Percentiles rank a stretch among this genome's conserved stretches.
Evolutionary conservation across 441 rosid genomes (phyloP).

Genomic region (Brassica hybrid): DNA sequence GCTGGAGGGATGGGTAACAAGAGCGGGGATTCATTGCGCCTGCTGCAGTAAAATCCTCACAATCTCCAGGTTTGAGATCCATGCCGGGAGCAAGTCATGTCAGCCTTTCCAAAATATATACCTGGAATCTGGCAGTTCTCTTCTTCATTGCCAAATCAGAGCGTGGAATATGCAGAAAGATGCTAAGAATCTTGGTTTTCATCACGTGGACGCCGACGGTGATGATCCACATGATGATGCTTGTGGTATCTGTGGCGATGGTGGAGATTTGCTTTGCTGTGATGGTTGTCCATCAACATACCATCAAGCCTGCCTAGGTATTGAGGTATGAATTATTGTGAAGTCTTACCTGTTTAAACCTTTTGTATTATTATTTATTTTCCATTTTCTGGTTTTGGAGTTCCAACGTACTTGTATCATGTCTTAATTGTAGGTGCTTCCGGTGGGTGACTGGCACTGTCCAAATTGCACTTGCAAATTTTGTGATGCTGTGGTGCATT

Average conservation of each 20-base stretch:
- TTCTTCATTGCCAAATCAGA: constrained; percentile 83
- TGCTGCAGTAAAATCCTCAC: constrained; percentile 95
- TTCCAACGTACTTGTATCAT: constrained; percentile 27
- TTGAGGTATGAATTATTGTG: constrained; percentile 56
- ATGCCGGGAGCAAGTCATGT: constrained; percentile 92
- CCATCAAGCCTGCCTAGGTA: constrained; percentile 88
- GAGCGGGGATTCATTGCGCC: constrained; percentile 93
- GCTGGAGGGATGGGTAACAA: constrained; percentile 95
- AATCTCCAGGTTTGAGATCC: constrained; percentile 89
- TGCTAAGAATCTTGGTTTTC: constrained; percentile 57
- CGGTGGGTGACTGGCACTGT: constrained; percentile 94
- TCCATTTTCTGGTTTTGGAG: constrained; percentile 1
- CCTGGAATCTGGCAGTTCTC: constrained; percentile 87
- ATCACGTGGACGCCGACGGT: constrained; percentile 64
- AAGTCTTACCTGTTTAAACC: constrained; percentile 5
- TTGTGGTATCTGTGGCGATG: constrained; percentile 97
- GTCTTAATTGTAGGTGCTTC: constrained; percentile 72
- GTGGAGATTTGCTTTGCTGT: constrained; percentile 97
- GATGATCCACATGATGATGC: constrained; percentile 98
- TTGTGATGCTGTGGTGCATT: constrained; percentile 61
- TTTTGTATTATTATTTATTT: constrained; percentile 19
- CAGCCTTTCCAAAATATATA: constrained; percentile 92
- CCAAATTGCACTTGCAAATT: constrained; percentile 93
- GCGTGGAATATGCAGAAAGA: constrained; percentile 87
- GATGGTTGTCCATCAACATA: constrained; percentile 98